These are phyloP conservation scores for Polygonum maritimum DNA, from an alignment of 148 eudicot genomes.

Conservation along the genomic window DNA sequence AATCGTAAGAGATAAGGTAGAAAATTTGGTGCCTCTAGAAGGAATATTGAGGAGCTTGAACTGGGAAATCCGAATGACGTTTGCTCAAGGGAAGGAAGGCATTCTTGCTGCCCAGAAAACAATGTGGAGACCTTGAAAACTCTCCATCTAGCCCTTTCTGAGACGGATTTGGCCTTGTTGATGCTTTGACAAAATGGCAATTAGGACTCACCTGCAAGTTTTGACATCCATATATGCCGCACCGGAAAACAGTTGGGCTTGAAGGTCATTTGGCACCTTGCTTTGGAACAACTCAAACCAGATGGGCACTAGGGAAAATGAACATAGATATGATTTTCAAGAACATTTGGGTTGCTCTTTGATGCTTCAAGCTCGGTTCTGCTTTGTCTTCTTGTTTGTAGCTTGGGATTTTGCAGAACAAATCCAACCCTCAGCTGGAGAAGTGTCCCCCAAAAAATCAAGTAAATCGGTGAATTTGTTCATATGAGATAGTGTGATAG, in stretches of 20 bases:
- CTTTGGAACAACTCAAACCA: background rate
- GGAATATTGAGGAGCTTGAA: slow-evolving; percentile 71
- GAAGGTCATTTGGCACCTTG: background rate
- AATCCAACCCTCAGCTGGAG: background rate
- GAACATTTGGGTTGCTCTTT: background rate
- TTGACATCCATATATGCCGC: background rate
- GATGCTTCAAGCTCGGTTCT: background rate
- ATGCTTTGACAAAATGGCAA: background rate
- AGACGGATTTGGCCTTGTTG: background rate
- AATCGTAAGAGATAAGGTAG: slow-evolving; percentile 74
- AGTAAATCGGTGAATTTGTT: background rate
- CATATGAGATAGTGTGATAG: background rate
- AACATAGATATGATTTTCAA: background rate
- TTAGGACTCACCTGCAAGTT: background rate
- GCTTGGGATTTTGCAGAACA: background rate
- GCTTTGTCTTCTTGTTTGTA: background rate
- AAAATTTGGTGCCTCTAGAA: slow-evolving; percentile 66
- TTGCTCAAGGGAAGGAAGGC: slow-evolving; percentile 71
- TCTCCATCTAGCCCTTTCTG: background rate
- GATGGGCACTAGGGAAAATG: background rate
- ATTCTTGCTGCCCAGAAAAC: slow-evolving; percentile 77
- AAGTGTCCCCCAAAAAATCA: background rate
- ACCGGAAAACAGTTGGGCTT: background rate
- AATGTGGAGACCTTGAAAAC: slow-evolving; percentile 64
- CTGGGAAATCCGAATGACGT: slow-evolving; percentile 90